Base-by-base conservation (phyloP, 495 filamentous ascomycete species). In the Recurvomyces mirabilis region DNA sequence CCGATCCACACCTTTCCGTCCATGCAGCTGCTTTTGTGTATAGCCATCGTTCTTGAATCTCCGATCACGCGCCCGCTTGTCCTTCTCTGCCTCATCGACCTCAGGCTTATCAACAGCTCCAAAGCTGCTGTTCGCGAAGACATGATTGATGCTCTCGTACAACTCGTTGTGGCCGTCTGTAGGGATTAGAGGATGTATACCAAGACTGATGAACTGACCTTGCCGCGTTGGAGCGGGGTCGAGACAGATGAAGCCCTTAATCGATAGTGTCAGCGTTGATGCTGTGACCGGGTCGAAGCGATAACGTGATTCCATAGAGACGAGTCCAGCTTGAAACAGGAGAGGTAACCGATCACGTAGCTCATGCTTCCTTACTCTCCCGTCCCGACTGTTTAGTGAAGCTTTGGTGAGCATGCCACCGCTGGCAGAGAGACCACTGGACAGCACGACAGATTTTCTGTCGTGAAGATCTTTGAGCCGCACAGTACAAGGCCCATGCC, bases 51-150 rank as follows among this genome's bases (percentile, higher is more conserved):
- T 60, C 46, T 68, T 69, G 53, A 60, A 63, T 6, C 65, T 59
- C 34, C 61, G 47, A 37, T 72, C 63, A 17, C 58, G 51, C 34
- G 65, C 55, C 42, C 64, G 54, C 14, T 57, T 47, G 15, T 62
- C 46, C 49, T 58, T 59, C 30, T 70, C 60, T 0, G n/a, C n/a
- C 21, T 47, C 53, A 45, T 64, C 70, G 2, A 55, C 21, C 24
- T 59, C 54, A 23, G 56, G 58, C 11, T 74, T 70, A 23, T 79
- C 80, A 9, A 72, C 46, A 14, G 67, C 61, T 1, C 87, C 87
- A 61, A 95, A 96, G 48, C 72, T 77, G 0, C 91, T 96, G 28
- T 69, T 68, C 19, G 69, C 62, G 64, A 98, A 89, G 3, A 88
- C 45, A 17, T 71, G 68, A 56, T 96, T 96, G 38, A 94, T 65